Conservation (phyloP, 257 asterid species). For the Fraxinus americana region DNA sequence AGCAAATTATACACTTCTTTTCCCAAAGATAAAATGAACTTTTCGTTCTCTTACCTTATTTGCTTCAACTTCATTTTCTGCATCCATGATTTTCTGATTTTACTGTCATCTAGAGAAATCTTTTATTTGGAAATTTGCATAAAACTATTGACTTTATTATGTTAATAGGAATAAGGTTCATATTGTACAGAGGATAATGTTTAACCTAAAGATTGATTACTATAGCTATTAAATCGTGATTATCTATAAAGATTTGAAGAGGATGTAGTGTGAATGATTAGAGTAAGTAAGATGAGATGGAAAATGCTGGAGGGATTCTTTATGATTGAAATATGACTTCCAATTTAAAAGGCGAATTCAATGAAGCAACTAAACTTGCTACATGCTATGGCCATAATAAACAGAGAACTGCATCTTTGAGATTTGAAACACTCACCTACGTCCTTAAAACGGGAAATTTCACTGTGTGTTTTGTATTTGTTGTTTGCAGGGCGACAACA, state of each 20-base stretch:
- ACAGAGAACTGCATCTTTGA: not conserved
- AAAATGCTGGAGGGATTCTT: not conserved
- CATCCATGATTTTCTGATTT: not conserved
- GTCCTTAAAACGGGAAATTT: not conserved
- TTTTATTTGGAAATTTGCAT: not conserved
- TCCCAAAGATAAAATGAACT: not conserved
- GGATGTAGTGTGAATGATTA: not conserved
- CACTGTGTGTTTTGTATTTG: not conserved
- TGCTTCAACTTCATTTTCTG: not conserved
- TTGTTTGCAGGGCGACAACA: conserved; percentile 35
- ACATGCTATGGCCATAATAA: too few species aligned
- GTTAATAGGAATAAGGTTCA: not conserved
- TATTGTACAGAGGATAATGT: not conserved
- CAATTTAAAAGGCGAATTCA: not conserved
- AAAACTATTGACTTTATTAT: conserved; percentile 2
- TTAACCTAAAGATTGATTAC: not conserved
- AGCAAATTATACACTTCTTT: conserved; percentile 2
- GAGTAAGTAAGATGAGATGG: not conserved
- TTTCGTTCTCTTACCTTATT: conserved; percentile 1
- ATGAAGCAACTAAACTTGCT: not conserved
- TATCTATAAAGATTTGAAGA: not conserved
- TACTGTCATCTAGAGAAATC: not conserved
- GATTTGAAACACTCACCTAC: not conserved
- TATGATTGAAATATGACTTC: not conserved
- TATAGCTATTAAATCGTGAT: not conserved